A percentile compares a stretch with the other conserved stretches of the same genome.
Conservation (phyloP, 2,329 filamentous ascomycete genomes). For the Chaetomium strumarium region DNA sequence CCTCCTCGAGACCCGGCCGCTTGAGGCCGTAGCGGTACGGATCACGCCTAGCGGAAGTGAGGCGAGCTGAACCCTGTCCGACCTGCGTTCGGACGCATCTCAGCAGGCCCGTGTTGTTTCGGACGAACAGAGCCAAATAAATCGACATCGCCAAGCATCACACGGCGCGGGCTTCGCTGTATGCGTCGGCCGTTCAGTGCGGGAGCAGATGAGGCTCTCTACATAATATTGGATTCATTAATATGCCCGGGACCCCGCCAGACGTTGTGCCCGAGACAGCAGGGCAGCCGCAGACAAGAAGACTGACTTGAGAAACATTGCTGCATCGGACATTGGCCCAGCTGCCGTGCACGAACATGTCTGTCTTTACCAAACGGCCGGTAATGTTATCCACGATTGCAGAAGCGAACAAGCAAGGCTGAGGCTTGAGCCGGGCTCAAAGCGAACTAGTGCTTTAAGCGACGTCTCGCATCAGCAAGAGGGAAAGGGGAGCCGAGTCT, state of each 20-base stretch:
- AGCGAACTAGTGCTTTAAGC: background rate
- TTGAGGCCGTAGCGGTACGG: conserved; percentile 1
- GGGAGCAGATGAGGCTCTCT: background rate
- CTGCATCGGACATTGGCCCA: background rate
- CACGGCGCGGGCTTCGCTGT: background rate
- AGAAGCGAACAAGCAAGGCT: conserved; percentile 10
- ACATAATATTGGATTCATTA: conserved; percentile 8
- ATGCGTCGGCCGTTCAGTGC: conserved; percentile 3
- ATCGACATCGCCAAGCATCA: conserved; percentile 15
- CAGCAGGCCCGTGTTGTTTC: conserved; percentile 4
- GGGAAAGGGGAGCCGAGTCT: background rate
- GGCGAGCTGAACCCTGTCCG: conserved; percentile 18
- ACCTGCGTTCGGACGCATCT: conserved; percentile 10
- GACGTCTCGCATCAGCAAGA: background rate
- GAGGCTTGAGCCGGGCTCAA: background rate
- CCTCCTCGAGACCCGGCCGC: background rate
- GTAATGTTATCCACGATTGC: conserved; percentile 1
- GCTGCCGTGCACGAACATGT: background rate
- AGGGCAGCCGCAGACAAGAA: conserved; percentile 1
- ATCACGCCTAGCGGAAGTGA: background rate
- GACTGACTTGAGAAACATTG: background rate
- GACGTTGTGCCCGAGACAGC: conserved; percentile 12
- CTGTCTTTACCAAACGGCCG: conserved; percentile 4
- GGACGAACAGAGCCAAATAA: conserved; percentile 11
- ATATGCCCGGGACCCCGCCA: background rate